Evolutionary conservation across 2,329 filamentous ascomycete species (phyloP).

Genomic region (Coniella vitis): DNA sequence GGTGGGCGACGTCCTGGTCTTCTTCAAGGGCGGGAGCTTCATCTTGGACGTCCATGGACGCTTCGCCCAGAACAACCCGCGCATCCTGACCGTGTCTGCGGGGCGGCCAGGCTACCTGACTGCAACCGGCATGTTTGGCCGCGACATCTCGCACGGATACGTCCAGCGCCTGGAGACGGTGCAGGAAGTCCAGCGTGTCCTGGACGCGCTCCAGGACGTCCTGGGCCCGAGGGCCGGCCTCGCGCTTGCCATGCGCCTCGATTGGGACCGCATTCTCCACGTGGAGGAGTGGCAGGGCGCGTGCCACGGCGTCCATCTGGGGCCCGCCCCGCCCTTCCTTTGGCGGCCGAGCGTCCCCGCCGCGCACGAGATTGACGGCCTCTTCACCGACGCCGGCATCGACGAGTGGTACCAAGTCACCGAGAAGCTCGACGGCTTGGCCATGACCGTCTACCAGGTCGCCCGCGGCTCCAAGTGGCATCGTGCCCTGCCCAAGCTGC

Average conservation of each 20-base stretch:
- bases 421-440: conserved; percentile 27
- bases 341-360: conserved; percentile 22
- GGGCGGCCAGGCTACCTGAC: no score
- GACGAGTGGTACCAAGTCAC: conserved; percentile 23
- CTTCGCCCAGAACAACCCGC: conserved; percentile 19
- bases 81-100: conserved; percentile 11
- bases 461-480: conserved; percentile 18
- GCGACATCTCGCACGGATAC: conserved; percentile 25
- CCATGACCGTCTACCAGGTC: conserved; percentile 26
- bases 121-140: conserved; percentile 12
- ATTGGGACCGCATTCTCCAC: conserved; percentile 22
- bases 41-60: conserved; percentile 19
- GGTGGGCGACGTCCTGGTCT: conserved; percentile 24
- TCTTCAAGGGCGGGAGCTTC: conserved; percentile 28
- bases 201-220: conserved; percentile 16
- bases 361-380: conserved; percentile 21
- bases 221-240: conserved; percentile 13
- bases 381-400: conserved; percentile 14
- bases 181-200: conserved; percentile 15
- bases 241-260: conserved; percentile 15
- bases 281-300: conserved; percentile 24
- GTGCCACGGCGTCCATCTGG: conserved; percentile 9
- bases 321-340: conserved; percentile 20
- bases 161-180: conserved; percentile 20
- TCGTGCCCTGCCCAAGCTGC: conserved; percentile 15